Conservation (phyloP, 1,139 yeast species). For the Protomyces lactucae-debilis region DNA sequence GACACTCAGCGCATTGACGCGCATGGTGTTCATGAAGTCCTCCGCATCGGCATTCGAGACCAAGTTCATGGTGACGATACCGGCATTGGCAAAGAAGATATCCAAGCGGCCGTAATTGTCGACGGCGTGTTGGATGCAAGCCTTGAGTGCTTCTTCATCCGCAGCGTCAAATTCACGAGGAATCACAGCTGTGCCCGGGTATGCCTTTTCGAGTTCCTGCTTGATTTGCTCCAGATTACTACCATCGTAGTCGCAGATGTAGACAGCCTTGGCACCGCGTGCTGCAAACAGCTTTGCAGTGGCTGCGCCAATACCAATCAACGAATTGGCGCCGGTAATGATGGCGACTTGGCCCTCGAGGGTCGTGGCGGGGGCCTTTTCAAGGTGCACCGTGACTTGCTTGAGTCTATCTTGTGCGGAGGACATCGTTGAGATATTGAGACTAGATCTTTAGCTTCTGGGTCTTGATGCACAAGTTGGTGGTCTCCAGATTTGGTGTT, state of each 20-base stretch:
- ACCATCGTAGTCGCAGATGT: slow-evolving; percentile 28
- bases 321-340: slow-evolving; percentile 30
- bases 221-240: slow-evolving; percentile 15
- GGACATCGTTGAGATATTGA: not conserved
- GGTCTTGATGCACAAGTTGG: too few relatives aligned
- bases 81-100: slow-evolving; percentile 30
- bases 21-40: slow-evolving; percentile 29
- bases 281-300: slow-evolving; percentile 28
- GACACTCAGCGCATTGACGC: slow-evolving; percentile 28
- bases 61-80: slow-evolving; percentile 20
- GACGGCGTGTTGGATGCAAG: slow-evolving; percentile 23
- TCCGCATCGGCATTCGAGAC: slow-evolving; percentile 21
- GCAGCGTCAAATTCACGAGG: slow-evolving; percentile 29
- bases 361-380: slow-evolving; percentile 11
- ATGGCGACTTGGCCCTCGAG: slow-evolving; percentile 29
- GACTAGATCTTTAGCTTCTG: not conserved
- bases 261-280: slow-evolving; percentile 29
- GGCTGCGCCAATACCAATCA: slow-evolving; percentile 30
- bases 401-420: not conserved
- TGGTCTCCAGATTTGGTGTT: too few relatives aligned
- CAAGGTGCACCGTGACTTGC: slow-evolving; percentile 14
- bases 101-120: slow-evolving; percentile 28
- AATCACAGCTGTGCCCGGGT: slow-evolving; percentile 26
- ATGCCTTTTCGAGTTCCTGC: not conserved
- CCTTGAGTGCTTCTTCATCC: slow-evolving; percentile 27